Percentiles rank a stretch among this genome's conserved stretches.
Conservation (phyloP, 176 grass and related monocot genomes). For the Triticum turgidum region DNA sequence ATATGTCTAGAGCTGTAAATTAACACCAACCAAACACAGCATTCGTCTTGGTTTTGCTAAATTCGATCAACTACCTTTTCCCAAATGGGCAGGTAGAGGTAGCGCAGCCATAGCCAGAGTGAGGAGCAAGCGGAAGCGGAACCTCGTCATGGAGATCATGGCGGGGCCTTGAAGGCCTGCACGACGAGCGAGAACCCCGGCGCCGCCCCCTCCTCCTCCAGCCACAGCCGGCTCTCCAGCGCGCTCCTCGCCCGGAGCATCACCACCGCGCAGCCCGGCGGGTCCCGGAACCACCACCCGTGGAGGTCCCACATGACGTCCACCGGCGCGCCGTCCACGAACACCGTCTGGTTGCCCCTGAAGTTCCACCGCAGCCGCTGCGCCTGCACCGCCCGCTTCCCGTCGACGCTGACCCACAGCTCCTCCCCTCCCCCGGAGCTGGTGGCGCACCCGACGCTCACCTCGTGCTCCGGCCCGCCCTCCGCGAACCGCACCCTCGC, state of each 20-base stretch:
- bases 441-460: conserved; percentile 41
- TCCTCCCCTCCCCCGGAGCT: conserved; percentile 37
- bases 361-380: conserved; percentile 80
- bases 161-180: conserved; percentile 52
- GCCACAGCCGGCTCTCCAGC: conserved; percentile 90
- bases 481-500: conserved; percentile 53
- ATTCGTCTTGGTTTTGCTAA: conserved; percentile 18
- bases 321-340: conserved; percentile 76
- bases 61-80: conserved; percentile 17
- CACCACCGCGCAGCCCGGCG: conserved; percentile 63
- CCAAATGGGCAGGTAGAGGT: background rate
- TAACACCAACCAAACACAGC: background rate
- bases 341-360: conserved; percentile 93
- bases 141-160: conserved; percentile 33
- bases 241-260: conserved; percentile 76
- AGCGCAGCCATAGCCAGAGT: background rate
- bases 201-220: conserved; percentile 68
- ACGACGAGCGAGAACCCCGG: conserved; percentile 75
- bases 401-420: conserved; percentile 75
- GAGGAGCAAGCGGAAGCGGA: background rate
- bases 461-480: conserved; percentile 75
- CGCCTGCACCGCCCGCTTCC: conserved; percentile 66
- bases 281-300: conserved; percentile 60
- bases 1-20: background rate
- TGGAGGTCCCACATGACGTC: conserved; percentile 95